Conservation (phyloP, 352 stramenopile genomes). For the Pythium coloratum region DNA sequence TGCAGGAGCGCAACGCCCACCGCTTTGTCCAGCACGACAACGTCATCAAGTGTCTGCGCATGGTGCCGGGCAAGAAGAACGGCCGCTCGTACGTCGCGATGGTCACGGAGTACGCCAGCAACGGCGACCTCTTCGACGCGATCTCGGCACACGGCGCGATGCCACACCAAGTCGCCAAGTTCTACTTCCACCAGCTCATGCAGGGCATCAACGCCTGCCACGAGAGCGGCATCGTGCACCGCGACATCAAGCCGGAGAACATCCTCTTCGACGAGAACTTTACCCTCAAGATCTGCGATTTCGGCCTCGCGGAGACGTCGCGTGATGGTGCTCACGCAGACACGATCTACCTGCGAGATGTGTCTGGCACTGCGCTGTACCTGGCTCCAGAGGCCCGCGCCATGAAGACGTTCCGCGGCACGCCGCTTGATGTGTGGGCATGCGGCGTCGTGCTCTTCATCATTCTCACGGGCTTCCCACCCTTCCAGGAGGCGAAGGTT, state of each 20-base stretch:
- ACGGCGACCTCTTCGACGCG: constrained; percentile 88
- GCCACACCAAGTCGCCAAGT: constrained; percentile 55
- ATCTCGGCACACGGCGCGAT: constrained; percentile 73
- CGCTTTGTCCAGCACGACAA: constrained; percentile 54
- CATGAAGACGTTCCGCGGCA: constrained; percentile 60
- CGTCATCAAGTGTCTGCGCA: constrained; percentile 45
- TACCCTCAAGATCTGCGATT: constrained; percentile 93
- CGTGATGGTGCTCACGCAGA: constrained; percentile 22
- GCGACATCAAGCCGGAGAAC: constrained; percentile 92
- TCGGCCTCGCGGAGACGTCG: constrained; percentile 77
- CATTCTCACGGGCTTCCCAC: constrained; percentile 86
- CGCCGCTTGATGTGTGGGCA: constrained; percentile 88
- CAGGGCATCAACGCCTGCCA: constrained; percentile 78
- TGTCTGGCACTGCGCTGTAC: constrained; percentile 86
- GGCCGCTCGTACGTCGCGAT: constrained; percentile 64
- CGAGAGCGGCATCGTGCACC: constrained; percentile 69
- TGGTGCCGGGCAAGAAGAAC: constrained; percentile 48
- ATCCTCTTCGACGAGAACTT: constrained; percentile 83
- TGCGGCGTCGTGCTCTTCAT: constrained; percentile 91
- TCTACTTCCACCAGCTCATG: constrained; percentile 84
- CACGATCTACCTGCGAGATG: constrained; percentile 44
- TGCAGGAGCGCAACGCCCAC: constrained; percentile 64
- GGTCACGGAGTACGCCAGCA: constrained; percentile 77
- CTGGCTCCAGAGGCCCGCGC: constrained; percentile 86
- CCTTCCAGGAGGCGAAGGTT: constrained; percentile 72